These are phyloP conservation scores for Rugonectria rugulosa DNA, from an alignment of 2,329 filamentous ascomycete genomes.

Conservation along the genomic window DNA sequence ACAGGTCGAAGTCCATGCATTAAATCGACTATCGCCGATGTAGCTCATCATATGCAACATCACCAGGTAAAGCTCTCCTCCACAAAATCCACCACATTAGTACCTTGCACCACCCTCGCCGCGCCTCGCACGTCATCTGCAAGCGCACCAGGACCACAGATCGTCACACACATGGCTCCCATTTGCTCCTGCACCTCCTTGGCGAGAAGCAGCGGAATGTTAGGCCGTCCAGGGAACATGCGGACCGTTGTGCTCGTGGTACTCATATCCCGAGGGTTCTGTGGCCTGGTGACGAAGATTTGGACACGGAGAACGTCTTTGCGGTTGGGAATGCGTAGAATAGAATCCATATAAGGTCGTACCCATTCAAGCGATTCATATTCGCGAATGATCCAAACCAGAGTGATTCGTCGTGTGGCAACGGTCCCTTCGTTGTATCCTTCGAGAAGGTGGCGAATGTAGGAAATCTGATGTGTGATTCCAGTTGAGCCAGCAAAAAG, in stretches of 20 bases:
- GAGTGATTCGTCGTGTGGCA: conserved; percentile 80
- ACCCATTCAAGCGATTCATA: conserved; percentile 93
- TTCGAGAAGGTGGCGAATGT: conserved; percentile 78
- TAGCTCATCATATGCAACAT: conserved; percentile 1
- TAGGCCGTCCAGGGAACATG: conserved; percentile 90
- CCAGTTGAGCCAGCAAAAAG: conserved; percentile 93
- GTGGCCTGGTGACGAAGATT: conserved; percentile 89
- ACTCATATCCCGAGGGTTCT: conserved; percentile 81
- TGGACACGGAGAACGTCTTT: conserved; percentile 85
- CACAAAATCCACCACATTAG: conserved; percentile 74
- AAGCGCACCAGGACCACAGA: conserved; percentile 78
- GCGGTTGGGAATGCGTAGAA: conserved; percentile 81
- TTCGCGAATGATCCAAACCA: conserved; percentile 93
- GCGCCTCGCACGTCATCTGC: conserved; percentile 78
- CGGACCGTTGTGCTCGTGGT: conserved; percentile 82
- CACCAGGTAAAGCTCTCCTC: conserved; percentile 80
- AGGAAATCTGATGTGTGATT: conserved; percentile 94
- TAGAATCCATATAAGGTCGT: conserved; percentile 78
- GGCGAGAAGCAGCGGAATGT: conserved; percentile 78
- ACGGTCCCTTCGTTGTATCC: conserved; percentile 75
- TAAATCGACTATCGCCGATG: conserved; percentile 12
- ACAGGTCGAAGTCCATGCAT: conserved; percentile 36
- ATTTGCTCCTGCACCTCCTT: conserved; percentile 83
- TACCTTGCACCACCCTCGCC: conserved; percentile 68
- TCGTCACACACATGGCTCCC: conserved; percentile 87